Evolutionary conservation across 192 early-diverging fungal genomes (phyloP).

Genomic region (Kappamyces sp.): DNA sequence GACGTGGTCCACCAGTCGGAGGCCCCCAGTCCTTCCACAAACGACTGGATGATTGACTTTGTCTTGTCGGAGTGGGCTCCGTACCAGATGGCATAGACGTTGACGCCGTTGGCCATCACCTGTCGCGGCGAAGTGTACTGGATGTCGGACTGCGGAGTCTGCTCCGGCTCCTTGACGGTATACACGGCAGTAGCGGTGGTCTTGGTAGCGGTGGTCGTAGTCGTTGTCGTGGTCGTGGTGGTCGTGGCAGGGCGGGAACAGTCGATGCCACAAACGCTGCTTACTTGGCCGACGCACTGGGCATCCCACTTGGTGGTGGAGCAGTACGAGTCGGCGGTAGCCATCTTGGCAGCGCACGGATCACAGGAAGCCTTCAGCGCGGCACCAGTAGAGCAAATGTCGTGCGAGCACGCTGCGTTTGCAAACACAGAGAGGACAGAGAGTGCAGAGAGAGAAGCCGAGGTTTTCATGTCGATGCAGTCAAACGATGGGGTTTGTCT

Average conservation of each 20-base stretch:
- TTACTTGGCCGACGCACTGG: neutral
- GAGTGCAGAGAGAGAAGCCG: too few relatives aligned
- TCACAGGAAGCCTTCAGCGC: neutral
- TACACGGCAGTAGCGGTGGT: too few relatives aligned
- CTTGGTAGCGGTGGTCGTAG: too few relatives aligned
- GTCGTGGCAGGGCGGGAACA: too few relatives aligned
- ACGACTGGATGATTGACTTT: conserved; percentile 8
- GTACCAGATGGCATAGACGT: conserved; percentile 13
- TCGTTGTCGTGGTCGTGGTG: too few relatives aligned
- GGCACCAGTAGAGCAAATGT: neutral
- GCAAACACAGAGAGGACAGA: neutral
- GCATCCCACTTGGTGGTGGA: neutral
- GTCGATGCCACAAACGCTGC: too few relatives aligned
- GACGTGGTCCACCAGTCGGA: conserved; percentile 14
- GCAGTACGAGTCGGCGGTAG: neutral
- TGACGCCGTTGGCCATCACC: conserved; percentile 16
- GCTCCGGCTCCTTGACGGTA: too few relatives aligned
- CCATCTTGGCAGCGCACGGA: neutral
- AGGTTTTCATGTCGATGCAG: too few relatives aligned
- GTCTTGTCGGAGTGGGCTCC: conserved; percentile 7
- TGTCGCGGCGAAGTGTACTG: neutral
- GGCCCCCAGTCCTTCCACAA: conserved; percentile 3
- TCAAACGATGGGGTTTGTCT: too few relatives aligned
- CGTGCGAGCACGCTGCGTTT: neutral
- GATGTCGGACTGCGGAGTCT: too few relatives aligned